Conservation (phyloP, 352 stramenopile genomes). For the Phytophthora vignae region DNA sequence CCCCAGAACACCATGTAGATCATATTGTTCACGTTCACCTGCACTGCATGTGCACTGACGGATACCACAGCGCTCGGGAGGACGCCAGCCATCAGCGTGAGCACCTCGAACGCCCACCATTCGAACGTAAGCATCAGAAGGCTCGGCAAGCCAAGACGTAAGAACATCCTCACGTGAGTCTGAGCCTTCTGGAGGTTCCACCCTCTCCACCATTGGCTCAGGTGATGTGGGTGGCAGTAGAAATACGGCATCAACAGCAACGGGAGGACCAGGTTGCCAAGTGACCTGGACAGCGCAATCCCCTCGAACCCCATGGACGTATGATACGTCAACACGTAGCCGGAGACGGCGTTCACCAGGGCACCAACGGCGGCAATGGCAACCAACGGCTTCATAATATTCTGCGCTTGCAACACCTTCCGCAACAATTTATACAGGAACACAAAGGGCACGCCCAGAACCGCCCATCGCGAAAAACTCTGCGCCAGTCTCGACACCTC, state of each 20-base stretch:
- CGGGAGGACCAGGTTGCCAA: constrained; percentile 61
- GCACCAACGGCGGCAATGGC: constrained; percentile 60
- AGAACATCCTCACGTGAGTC: constrained; percentile 61
- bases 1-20: constrained; percentile 85
- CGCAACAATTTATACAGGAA: constrained; percentile 83
- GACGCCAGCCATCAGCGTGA: constrained; percentile 74
- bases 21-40: constrained; percentile 74
- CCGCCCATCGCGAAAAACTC: constrained; percentile 60
- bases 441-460: constrained; percentile 71
- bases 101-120: constrained; percentile 83
- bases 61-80: constrained; percentile 65
- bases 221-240: constrained; percentile 27
- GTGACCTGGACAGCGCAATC: constrained; percentile 65
- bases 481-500: constrained; percentile 63
- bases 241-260: constrained; percentile 69
- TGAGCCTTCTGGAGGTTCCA: constrained; percentile 65
- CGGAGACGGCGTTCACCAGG: constrained; percentile 65
- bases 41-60: constrained; percentile 75
- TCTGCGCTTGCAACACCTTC: constrained; percentile 80
- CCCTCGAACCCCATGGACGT: constrained; percentile 79
- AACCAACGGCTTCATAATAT: constrained; percentile 76
- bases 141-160: constrained; percentile 65
- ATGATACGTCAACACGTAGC: constrained; percentile 77
- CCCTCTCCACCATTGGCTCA: constrained; percentile 63
- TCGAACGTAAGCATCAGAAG: constrained; percentile 76